Evolutionary conservation across 208 protist species (phyloP).

Genomic region (Acanthamoeba sp.): DNA sequence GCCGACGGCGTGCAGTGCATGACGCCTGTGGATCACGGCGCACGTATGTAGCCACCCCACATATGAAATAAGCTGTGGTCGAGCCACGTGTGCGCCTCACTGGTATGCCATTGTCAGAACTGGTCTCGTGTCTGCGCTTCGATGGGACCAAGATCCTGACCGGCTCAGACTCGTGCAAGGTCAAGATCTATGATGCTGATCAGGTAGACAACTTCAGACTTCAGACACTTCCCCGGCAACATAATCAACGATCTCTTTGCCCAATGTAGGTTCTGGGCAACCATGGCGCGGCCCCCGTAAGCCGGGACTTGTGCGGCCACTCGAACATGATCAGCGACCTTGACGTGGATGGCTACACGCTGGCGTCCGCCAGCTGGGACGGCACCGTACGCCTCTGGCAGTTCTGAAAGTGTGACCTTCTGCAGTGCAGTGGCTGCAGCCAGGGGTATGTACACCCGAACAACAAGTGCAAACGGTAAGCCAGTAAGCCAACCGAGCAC

Average conservation of each 20-base stretch:
- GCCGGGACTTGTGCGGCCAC: not conserved
- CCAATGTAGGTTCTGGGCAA: not conserved
- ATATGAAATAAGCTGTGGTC: not conserved
- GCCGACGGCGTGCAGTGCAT: not conserved
- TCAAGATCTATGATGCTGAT: not conserved
- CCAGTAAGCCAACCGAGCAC: too few relatives aligned
- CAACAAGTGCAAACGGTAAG: too few relatives aligned
- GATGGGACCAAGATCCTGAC: conserved; percentile 1
- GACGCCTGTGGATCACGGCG: not conserved
- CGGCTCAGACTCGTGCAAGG: not conserved
- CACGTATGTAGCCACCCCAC: too few relatives aligned
- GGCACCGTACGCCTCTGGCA: not conserved
- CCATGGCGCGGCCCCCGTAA: not conserved
- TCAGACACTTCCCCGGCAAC: not conserved
- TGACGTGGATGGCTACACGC: not conserved
- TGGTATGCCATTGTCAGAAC: too few relatives aligned
- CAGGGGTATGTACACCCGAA: too few relatives aligned
- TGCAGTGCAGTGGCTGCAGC: too few relatives aligned
- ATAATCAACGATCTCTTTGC: not conserved
- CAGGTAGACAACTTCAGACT: not conserved
- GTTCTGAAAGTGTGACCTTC: not conserved
- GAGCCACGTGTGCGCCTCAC: not conserved
- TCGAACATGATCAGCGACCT: conserved; percentile 5
- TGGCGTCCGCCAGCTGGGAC: conserved; percentile 36
- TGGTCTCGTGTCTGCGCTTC: not conserved